Evolutionary conservation across 148 eudicot species (phyloP).

Genomic region (Rhododendron molle): DNA sequence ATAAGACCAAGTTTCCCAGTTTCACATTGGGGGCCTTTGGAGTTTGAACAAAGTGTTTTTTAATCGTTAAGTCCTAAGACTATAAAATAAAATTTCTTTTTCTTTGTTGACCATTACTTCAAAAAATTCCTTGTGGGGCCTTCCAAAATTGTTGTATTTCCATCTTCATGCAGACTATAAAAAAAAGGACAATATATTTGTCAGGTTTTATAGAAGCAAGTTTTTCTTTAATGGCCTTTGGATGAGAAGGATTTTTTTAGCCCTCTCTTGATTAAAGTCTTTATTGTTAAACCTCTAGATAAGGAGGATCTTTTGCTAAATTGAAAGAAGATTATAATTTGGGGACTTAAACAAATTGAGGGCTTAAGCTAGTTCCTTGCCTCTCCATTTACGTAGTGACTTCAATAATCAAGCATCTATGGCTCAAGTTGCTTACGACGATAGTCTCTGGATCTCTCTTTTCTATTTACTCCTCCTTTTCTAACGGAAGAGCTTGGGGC

Average conservation of each 20-base stretch:
- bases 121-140: background rate
- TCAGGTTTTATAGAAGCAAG: background rate
- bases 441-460: background rate
- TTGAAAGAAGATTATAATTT: background rate
- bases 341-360: too few relatives aligned
- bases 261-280: background rate
- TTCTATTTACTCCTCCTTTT: background rate
- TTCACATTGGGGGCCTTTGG: background rate
- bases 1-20: background rate
- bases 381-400: background rate
- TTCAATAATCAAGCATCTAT: conserved; percentile 4
- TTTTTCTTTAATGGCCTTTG: background rate
- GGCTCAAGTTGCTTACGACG: background rate
- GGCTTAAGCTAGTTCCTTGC: background rate
- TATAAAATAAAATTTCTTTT: background rate
- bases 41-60: background rate
- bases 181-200: background rate
- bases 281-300: background rate
- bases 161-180: background rate
- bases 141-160: background rate
- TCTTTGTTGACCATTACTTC: background rate
- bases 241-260: background rate
- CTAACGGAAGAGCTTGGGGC: background rate
- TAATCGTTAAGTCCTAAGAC: background rate
- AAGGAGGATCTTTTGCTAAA: background rate